Evolutionary conservation across 129 eudicot genomes (phyloP).

Genomic region (Logfia minima): DNA sequence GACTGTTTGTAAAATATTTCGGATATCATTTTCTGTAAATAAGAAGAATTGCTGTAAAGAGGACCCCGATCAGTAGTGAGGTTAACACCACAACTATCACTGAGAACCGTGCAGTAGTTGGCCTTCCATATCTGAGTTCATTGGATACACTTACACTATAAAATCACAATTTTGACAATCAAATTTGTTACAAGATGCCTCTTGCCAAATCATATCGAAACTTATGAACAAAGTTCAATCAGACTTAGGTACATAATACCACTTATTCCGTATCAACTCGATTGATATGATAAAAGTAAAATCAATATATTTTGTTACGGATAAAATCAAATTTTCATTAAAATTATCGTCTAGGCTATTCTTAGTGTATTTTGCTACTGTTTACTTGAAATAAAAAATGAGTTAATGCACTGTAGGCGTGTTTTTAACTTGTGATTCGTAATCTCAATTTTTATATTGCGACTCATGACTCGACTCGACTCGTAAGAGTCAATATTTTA

Average conservation of each 20-base stretch:
- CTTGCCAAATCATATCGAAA: neutral
- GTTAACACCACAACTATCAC: conserved; percentile 32
- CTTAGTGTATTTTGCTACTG: too few species aligned
- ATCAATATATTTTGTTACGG: too few species aligned
- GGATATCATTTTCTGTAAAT: conserved; percentile 36
- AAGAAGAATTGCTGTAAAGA: conserved; percentile 26
- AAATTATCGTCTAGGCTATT: too few species aligned
- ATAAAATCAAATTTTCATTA: too few species aligned
- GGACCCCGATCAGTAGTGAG: conserved; percentile 34
- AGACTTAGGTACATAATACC: conserved; percentile 14
- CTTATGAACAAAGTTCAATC: neutral
- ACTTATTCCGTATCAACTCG: too few species aligned
- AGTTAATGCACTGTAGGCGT: too few species aligned
- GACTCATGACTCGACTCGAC: too few species aligned
- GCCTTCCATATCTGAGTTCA: conserved; percentile 43
- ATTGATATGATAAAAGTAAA: neutral
- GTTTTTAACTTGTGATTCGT: too few species aligned
- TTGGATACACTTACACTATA: conserved; percentile 62
- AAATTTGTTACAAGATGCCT: neutral
- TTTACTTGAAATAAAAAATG: too few species aligned
- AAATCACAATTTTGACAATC: neutral
- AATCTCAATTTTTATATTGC: too few species aligned
- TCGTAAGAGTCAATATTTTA: too few species aligned
- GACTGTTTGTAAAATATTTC: conserved; percentile 21
- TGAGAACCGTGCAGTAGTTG: conserved; percentile 32